Conservation (phyloP, 208 protist species). For the Leishmania aethiopica region DNA sequence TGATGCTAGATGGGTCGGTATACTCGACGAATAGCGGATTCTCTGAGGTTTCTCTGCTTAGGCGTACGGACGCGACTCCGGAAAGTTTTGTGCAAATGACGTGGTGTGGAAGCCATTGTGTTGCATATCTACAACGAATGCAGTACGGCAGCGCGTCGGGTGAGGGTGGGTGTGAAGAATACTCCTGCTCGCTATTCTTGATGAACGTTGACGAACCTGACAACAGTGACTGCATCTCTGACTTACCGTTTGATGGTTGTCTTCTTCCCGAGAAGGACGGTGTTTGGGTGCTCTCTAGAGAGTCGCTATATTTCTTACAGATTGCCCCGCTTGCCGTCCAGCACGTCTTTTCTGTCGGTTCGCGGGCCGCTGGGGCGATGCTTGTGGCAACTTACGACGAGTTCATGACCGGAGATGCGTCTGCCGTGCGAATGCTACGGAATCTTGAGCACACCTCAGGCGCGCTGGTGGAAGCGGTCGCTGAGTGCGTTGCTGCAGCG, state of each 20-base stretch:
- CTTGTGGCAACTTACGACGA: slow-evolving; percentile 77
- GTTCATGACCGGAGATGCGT: slow-evolving; percentile 74
- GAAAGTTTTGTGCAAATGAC: slow-evolving; percentile 42
- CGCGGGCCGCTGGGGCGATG: slow-evolving; percentile 57
- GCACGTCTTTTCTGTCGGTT: slow-evolving; percentile 78
- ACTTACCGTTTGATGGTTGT: slow-evolving; percentile 54
- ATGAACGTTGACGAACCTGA: slow-evolving; percentile 55
- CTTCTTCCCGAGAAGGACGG: slow-evolving; percentile 69
- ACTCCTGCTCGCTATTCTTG: slow-evolving; percentile 44
- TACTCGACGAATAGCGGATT: slow-evolving; percentile 60
- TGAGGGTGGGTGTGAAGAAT: slow-evolving; percentile 19
- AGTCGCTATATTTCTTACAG: slow-evolving; percentile 74
- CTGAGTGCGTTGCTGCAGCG: slow-evolving; percentile 89
- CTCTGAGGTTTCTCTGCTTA: slow-evolving; percentile 59
- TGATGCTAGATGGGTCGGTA: slow-evolving; percentile 65
- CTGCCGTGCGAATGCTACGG: slow-evolving; percentile 69
- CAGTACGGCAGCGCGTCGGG: slow-evolving; percentile 15
- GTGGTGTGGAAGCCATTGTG: slow-evolving; percentile 59
- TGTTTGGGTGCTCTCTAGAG: slow-evolving; percentile 48
- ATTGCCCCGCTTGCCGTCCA: slow-evolving; percentile 42
- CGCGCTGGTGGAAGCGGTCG: slow-evolving; percentile 76
- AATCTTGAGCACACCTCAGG: slow-evolving; percentile 51
- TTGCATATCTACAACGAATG: slow-evolving; percentile 41
- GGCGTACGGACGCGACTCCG: slow-evolving; percentile 11
- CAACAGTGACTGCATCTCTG: slow-evolving; percentile 51